phyloP scores from a whole-genome alignment of 495 filamentous ascomycete species.

The Haplographium delicatum region DNA sequence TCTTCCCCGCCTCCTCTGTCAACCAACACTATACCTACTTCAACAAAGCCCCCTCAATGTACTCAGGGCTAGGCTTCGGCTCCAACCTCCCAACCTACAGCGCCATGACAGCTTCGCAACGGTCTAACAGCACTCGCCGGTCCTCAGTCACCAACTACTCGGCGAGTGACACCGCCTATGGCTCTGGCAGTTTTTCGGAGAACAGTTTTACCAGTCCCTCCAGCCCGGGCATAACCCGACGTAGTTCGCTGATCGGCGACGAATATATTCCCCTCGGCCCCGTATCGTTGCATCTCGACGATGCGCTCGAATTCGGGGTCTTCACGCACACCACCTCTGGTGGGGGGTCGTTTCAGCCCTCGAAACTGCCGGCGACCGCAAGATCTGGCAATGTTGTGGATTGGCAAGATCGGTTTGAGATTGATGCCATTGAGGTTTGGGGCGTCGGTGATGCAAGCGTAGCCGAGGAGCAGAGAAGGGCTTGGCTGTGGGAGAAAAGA shows the following conservation, averaged over 20 bases:
- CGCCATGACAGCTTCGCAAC: constrained; percentile 6
- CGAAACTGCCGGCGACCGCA: background rate
- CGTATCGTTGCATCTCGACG: constrained; percentile 4
- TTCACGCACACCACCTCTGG: constrained; percentile 5
- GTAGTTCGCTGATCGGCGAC: constrained; percentile 5
- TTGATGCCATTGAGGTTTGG: constrained; percentile 9
- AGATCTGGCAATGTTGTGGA: background rate
- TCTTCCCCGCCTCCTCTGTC: constrained; percentile 1
- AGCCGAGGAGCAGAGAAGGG: constrained; percentile 5
- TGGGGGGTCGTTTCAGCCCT: background rate
- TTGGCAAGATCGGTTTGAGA: constrained; percentile 8
- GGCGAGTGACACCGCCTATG: constrained; percentile 4
- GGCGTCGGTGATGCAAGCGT: constrained; percentile 5
- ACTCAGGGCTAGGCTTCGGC: constrained; percentile 6
- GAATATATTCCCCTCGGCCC: background rate
- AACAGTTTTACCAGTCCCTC: background rate
- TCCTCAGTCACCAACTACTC: constrained; percentile 5
- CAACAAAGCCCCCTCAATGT: constrained; percentile 2
- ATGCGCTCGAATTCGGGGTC: constrained; percentile 6
- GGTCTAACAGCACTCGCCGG: constrained; percentile 1
- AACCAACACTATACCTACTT: constrained; percentile 2
- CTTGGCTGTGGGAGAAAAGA: background rate
- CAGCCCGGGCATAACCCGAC: constrained; percentile 1
- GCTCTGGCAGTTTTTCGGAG: constrained; percentile 2
- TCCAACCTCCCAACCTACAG: constrained; percentile 2